phyloP scores from a whole-genome alignment of 768 basidiomycete genomes.

The Tulasnella sp. region DNA sequence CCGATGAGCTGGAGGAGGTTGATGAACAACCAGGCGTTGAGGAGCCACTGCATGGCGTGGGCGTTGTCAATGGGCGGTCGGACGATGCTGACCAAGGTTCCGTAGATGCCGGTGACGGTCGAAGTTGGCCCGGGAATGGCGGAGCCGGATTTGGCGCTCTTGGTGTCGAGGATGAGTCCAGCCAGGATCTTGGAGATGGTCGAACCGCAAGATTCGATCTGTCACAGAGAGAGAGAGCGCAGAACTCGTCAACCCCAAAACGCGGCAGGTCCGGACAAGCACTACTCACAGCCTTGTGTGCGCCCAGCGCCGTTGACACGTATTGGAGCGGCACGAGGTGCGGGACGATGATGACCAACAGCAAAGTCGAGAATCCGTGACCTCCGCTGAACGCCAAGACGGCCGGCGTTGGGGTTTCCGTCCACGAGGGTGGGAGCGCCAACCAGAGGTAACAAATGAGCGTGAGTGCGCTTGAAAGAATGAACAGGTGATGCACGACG shows the following conservation, averaged over 20 bases:
- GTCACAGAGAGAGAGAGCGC: neutral
- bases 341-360: constrained; percentile 71
- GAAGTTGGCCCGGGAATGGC: neutral
- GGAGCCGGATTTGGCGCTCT: constrained; percentile 37
- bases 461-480: constrained; percentile 58
- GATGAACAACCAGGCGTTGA: constrained; percentile 54
- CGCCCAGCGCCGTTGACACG: constrained; percentile 72
- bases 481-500: constrained; percentile 56
- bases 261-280: neutral
- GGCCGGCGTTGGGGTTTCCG: constrained; percentile 57
- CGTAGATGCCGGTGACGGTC: neutral
- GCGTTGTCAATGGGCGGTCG: constrained; percentile 32
- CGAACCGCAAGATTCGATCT: constrained; percentile 74
- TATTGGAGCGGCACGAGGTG: constrained; percentile 66
- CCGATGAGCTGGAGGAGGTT: constrained; percentile 56
- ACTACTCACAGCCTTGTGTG: constrained; percentile 66
- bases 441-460: constrained; percentile 65
- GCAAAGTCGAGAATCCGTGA: constrained; percentile 67
- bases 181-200: constrained; percentile 69
- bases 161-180: constrained; percentile 61
- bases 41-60: constrained; percentile 50
- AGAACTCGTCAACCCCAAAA: neutral
- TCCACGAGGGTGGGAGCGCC: constrained; percentile 55
- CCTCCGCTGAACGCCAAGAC: constrained; percentile 61
- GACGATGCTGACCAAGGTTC: neutral